Evolutionary conservation across 179 eudicot species (phyloP).

Genomic region (Beta lomatogona): DNA sequence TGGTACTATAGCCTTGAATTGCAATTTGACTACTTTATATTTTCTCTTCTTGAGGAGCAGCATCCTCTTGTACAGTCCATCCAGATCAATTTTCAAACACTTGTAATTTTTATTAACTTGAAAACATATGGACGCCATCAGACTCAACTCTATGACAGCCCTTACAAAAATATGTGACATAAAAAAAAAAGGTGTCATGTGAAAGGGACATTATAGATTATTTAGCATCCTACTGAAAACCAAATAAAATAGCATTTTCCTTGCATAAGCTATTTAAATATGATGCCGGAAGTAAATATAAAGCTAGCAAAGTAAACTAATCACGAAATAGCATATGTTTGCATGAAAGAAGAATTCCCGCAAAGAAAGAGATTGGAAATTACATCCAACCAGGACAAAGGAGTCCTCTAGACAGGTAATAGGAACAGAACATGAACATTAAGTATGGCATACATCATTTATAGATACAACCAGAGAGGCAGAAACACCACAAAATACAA

Average conservation of each 20-base stretch:
- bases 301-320: neutral
- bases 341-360: neutral
- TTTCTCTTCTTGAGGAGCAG: no score
- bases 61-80: no score
- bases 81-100: no score
- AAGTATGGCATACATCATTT: neutral
- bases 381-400: constrained; percentile 4
- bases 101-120: no score
- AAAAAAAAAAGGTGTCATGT: constrained; percentile 10
- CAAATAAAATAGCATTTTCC: neutral
- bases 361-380: neutral
- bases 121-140: no score
- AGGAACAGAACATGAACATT: neutral
- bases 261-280: neutral
- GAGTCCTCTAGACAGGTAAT: neutral
- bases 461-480: neutral
- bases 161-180: constrained; percentile 80
- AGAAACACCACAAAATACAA: neutral
- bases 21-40: no score
- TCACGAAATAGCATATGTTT: neutral
- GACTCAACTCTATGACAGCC: constrained; percentile 20
- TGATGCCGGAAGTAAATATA: neutral
- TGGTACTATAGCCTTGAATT: no score
- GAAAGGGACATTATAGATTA: neutral
- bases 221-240: neutral